Evolutionary conservation across 495 filamentous ascomycete genomes (phyloP).

Genomic region (Penicillium waksmanii): DNA sequence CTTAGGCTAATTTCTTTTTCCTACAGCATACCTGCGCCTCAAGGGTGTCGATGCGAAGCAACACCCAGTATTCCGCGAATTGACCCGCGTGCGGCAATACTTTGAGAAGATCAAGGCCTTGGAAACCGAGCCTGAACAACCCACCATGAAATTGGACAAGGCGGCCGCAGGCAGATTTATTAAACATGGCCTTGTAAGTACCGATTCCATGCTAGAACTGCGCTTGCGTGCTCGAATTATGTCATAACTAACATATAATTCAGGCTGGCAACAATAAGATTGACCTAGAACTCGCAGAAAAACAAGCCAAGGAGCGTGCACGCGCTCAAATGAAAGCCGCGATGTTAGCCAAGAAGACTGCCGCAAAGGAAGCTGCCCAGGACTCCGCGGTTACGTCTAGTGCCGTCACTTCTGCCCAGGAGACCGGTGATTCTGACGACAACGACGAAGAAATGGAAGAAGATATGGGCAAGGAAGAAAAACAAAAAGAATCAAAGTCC

Average conservation of each 20-base stretch:
- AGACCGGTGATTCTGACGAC: conserved; percentile 29
- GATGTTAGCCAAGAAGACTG: conserved; percentile 40
- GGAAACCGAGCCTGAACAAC: conserved; percentile 56
- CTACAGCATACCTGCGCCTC: conserved; percentile 75
- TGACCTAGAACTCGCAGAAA: conserved; percentile 57
- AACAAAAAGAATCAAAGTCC: conserved; percentile 17
- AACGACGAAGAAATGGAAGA: conserved; percentile 22
- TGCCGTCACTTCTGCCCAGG: conserved; percentile 27
- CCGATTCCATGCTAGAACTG: neutral
- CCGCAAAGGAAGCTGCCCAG: conserved; percentile 14
- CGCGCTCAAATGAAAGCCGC: conserved; percentile 54
- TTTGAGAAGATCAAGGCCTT: conserved; percentile 85
- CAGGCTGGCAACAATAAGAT: conserved; percentile 68
- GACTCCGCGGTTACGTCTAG: conserved; percentile 14
- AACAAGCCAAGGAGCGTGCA: conserved; percentile 55
- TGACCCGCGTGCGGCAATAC: conserved; percentile 85
- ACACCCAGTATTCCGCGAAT: conserved; percentile 82
- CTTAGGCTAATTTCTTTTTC: conserved; percentile 20
- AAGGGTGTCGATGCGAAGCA: conserved; percentile 78
- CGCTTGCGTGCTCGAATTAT: neutral
- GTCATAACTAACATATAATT: conserved; percentile 9
- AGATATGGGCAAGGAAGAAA: conserved; percentile 7
- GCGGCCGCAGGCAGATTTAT: conserved; percentile 80
- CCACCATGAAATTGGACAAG: conserved; percentile 72
- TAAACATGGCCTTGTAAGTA: conserved; percentile 70